Evolutionary conservation across 345 rosid genomes (phyloP).

Genomic region (Euphorbia tirucalli): DNA sequence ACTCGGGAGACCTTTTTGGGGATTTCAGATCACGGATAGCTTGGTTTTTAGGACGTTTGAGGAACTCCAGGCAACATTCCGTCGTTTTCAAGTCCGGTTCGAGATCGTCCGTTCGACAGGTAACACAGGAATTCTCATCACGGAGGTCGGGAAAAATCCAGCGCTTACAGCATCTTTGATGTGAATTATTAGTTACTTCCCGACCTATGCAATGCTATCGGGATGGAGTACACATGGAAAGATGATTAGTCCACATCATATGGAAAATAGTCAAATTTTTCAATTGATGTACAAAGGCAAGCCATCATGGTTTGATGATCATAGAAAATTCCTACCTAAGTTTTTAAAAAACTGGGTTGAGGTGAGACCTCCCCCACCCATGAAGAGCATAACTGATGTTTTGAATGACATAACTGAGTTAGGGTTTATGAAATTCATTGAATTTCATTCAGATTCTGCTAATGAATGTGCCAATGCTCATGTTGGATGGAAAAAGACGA

Average conservation of each 20-base stretch:
- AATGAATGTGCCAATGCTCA: accelerated
- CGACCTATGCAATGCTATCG: constrained; percentile 1
- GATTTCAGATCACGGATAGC: too few species aligned
- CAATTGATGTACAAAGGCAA: background rate
- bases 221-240: constrained; percentile 2
- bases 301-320: background rate
- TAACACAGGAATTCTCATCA: too few species aligned
- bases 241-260: background rate
- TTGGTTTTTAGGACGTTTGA: too few species aligned
- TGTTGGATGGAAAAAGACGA: background rate
- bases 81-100: too few species aligned
- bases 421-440: background rate
- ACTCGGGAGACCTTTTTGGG: too few species aligned
- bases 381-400: too few species aligned
- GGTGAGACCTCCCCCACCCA: too few species aligned
- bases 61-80: too few species aligned
- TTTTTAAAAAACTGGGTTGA: background rate
- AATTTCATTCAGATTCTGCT: background rate
- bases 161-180: background rate
- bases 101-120: too few species aligned
- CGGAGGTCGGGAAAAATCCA: too few species aligned
- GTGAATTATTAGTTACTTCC: constrained; percentile 17
- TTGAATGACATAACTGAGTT: background rate
- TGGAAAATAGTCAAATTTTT: background rate
- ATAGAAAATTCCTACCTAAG: background rate